These are phyloP conservation scores for Jaltomata sinuosa DNA, from an alignment of 257 asterid genomes.

Conservation along the genomic window DNA sequence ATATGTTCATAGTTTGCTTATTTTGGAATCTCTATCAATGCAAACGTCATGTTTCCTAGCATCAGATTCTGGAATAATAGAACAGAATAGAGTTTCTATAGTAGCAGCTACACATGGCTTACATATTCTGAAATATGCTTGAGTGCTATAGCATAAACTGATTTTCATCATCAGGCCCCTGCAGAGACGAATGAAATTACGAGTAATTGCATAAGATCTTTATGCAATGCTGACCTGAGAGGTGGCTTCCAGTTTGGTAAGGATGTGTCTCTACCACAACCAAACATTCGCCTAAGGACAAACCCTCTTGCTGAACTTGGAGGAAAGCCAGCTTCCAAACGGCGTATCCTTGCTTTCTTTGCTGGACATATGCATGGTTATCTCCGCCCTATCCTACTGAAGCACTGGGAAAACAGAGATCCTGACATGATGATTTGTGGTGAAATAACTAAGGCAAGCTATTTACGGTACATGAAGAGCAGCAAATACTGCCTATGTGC, in stretches of 20 bases:
- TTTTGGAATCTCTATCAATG: not conserved
- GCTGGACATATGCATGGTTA: constrained; percentile 43
- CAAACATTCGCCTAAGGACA: constrained; percentile 13
- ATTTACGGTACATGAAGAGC: constrained; percentile 28
- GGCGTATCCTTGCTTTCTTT: constrained; percentile 30
- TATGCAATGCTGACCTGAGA: constrained; percentile 40
- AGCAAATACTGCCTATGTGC: constrained; percentile 41
- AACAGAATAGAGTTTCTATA: not conserved
- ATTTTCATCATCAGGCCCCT: constrained; percentile 22
- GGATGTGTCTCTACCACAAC: constrained; percentile 35
- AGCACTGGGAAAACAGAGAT: constrained; percentile 34
- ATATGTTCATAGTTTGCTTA: not conserved
- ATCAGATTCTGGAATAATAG: not conserved
- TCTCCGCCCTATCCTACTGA: constrained; percentile 25
- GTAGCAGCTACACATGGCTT: not conserved
- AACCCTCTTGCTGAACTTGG: constrained; percentile 25
- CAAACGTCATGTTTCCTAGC: not conserved
- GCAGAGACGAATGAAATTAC: constrained; percentile 22
- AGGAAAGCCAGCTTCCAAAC: constrained; percentile 13
- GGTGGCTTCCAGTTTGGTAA: constrained; percentile 29
- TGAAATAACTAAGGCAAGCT: constrained; percentile 20
- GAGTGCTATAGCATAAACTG: not conserved
- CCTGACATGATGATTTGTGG: constrained; percentile 26
- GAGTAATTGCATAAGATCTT: constrained; percentile 27
- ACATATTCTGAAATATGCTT: not conserved